Conservation (phyloP, 78 protist species). For the Monocercomonoides exilis region DNA sequence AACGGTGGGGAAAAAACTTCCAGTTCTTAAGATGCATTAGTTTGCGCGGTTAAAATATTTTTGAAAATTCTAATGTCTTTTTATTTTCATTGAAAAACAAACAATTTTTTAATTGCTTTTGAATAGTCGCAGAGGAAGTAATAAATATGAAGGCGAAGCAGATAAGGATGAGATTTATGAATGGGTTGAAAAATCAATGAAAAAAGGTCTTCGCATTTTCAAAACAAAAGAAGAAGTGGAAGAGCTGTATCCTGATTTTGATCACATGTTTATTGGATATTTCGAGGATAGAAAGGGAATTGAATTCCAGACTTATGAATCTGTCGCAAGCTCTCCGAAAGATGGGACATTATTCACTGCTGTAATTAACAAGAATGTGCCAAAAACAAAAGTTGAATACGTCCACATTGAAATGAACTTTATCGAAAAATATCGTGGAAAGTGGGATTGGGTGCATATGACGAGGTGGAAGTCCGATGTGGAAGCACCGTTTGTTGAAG, state of each 20-base stretch:
- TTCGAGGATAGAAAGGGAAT: neutral
- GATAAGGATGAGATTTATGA: neutral
- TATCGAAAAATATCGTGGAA: neutral
- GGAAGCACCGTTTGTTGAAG: neutral
- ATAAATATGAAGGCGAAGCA: neutral
- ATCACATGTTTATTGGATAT: neutral
- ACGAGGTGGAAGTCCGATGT: neutral
- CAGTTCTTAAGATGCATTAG: neutral
- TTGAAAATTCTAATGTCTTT: neutral
- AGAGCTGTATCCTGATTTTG: neutral
- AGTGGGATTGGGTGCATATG: neutral
- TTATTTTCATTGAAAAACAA: neutral
- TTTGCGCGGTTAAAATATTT: neutral
- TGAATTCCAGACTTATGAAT: neutral
- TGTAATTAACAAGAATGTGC: neutral
- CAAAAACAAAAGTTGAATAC: neutral
- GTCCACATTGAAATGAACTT: neutral
- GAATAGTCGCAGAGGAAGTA: neutral
- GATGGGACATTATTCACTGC: neutral
- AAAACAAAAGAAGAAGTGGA: neutral
- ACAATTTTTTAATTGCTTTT: neutral
- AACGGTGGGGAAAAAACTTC: neutral
- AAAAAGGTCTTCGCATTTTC: neutral
- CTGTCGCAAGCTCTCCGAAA: neutral
- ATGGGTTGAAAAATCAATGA: neutral